Evolutionary conservation across 805 yeast genomes (phyloP).

Genomic region (Nadsonia fulvescens): DNA sequence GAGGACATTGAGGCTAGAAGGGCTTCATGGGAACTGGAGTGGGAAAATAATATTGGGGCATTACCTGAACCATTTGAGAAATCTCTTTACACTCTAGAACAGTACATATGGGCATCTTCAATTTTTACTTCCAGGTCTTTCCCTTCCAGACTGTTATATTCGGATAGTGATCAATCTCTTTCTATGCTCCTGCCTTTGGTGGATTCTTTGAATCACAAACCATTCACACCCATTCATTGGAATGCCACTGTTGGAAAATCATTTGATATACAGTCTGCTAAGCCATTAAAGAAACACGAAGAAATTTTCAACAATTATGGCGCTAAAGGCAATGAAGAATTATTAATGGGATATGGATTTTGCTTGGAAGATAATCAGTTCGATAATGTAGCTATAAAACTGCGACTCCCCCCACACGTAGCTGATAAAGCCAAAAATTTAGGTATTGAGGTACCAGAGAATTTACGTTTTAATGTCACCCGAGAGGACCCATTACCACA

Average conservation of each 20-base stretch:
- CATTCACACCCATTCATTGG: constrained; percentile 51
- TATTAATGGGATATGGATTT: constrained; percentile 72
- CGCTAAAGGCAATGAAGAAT: constrained; percentile 68
- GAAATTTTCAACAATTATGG: constrained; percentile 76
- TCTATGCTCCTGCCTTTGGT: constrained; percentile 65
- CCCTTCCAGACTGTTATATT: constrained; percentile 40
- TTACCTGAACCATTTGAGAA: constrained; percentile 7
- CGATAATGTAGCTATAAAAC: constrained; percentile 43
- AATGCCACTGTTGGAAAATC: constrained; percentile 11
- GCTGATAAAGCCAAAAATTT: no score
- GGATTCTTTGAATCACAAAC: constrained; percentile 63
- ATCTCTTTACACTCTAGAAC: constrained; percentile 9
- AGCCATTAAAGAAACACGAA: constrained; percentile 17
- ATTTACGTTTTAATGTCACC: no score
- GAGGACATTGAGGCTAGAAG: constrained; percentile 32
- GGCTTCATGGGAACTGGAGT: constrained; percentile 35
- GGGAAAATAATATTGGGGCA: constrained; percentile 16
- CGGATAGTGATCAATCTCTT: constrained; percentile 20
- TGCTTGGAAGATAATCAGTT: constrained; percentile 33
- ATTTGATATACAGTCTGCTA: constrained; percentile 24
- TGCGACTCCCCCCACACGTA: no score
- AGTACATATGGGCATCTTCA: constrained; percentile 55
- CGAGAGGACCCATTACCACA: no score
- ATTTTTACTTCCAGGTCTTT: constrained; percentile 67
- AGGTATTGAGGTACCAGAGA: no score